Conservation (phyloP, 306 rosid genomes). For the Potentilla sterilis region DNA sequence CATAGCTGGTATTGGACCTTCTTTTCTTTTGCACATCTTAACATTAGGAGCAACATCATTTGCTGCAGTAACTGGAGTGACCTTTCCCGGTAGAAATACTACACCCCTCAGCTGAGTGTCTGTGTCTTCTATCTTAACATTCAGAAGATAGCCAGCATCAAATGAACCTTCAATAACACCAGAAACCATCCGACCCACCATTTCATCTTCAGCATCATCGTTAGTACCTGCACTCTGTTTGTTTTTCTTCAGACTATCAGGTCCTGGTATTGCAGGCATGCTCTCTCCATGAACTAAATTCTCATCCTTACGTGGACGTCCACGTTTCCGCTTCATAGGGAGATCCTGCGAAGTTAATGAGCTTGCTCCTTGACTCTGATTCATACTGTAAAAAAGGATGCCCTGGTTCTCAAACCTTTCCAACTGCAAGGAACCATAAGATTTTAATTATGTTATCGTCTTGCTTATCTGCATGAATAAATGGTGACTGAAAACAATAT, state of each 20-base stretch:
- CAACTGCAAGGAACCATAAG: slow-evolving; percentile 26
- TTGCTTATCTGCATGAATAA: background rate
- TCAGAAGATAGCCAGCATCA: slow-evolving; percentile 59
- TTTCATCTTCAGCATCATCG: slow-evolving; percentile 24
- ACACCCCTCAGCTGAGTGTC: slow-evolving; percentile 51
- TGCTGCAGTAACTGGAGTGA: slow-evolving; percentile 45
- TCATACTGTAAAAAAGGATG: slow-evolving; percentile 36
- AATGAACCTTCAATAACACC: slow-evolving; percentile 61
- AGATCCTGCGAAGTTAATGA: slow-evolving; percentile 24
- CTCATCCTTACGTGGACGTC: slow-evolving; percentile 64
- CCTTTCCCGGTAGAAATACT: slow-evolving; percentile 44
- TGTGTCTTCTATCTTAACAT: slow-evolving; percentile 39
- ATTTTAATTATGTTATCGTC: background rate
- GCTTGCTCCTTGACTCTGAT: slow-evolving; percentile 38
- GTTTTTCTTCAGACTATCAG: slow-evolving; percentile 31
- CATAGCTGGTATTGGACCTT: slow-evolving; percentile 36
- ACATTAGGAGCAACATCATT: slow-evolving; percentile 58
- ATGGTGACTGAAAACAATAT: background rate
- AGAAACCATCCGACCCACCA: slow-evolving; percentile 55
- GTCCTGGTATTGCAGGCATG: slow-evolving; percentile 11
- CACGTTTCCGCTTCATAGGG: slow-evolving; percentile 63
- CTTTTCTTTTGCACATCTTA: slow-evolving; percentile 48
- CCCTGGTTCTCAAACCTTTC: background rate
- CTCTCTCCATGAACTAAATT: slow-evolving; percentile 23
- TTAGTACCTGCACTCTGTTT: slow-evolving; percentile 23